These are phyloP conservation scores for Phytophthora syringae DNA, from an alignment of 352 stramenopile genomes.

Conservation along the genomic window DNA sequence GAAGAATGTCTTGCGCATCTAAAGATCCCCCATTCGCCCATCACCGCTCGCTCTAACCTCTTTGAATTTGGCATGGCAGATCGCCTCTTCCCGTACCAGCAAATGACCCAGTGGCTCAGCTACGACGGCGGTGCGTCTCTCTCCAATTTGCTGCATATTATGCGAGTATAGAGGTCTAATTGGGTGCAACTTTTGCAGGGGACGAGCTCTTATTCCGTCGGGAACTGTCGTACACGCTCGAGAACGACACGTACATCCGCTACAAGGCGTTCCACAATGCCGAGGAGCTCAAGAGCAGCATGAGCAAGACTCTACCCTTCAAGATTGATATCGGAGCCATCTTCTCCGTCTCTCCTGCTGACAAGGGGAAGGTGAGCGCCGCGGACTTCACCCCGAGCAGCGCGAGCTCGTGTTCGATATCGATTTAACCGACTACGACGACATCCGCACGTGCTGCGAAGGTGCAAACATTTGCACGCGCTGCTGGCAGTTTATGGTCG, in stretches of 20 bases:
- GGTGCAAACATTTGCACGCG: constrained; percentile 91
- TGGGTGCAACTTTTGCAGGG: constrained; percentile 31
- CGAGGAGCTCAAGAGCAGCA: constrained; percentile 84
- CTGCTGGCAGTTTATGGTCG: constrained; percentile 99
- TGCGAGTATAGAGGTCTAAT: constrained; percentile 4
- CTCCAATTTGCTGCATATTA: not conserved
- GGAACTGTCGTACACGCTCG: constrained; percentile 98
- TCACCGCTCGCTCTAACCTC: not conserved
- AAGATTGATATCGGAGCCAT: constrained; percentile 99
- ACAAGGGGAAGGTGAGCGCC: constrained; percentile 88
- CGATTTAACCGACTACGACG: constrained; percentile 99
- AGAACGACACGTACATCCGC: constrained; percentile 99
- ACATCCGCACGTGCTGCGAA: constrained; percentile 96
- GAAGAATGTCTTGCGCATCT: not conserved
- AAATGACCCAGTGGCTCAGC: constrained; percentile 85
- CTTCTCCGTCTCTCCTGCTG: constrained; percentile 87
- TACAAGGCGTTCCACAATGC: constrained; percentile 95
- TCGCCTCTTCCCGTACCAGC: constrained; percentile 86
- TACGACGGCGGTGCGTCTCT: constrained; percentile 72
- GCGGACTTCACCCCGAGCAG: constrained; percentile 93
- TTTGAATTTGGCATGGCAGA: constrained; percentile 44
- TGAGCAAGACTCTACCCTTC: constrained; percentile 94
- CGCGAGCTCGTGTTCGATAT: constrained; percentile 99
- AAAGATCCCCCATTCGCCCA: not conserved
- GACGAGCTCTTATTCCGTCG: constrained; percentile 88